Percentiles rank a stretch among this genome's conserved stretches.
These are phyloP conservation scores for Neurospora hispaniola DNA, from an alignment of 495 filamentous ascomycete genomes.

Conservation along the genomic window DNA sequence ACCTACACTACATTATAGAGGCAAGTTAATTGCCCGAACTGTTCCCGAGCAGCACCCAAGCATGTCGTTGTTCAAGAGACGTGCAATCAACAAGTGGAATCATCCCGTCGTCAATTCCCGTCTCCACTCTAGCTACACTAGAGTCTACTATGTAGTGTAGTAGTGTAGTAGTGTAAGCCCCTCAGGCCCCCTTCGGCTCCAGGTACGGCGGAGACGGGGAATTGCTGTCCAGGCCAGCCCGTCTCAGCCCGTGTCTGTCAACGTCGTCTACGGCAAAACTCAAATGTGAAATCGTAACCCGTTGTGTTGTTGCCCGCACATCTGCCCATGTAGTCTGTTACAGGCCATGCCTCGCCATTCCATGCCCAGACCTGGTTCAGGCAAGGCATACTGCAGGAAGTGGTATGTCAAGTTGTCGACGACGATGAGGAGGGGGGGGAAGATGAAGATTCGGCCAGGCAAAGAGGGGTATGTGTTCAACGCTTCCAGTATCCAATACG, in stretches of 20 bases:
- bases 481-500: background rate
- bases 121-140: background rate
- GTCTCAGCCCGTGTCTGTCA: background rate
- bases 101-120: background rate
- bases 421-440: background rate
- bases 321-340: background rate
- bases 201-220: background rate
- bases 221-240: background rate
- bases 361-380: too few species aligned
- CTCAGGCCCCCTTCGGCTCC: background rate
- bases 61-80: background rate
- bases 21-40: background rate
- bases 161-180: background rate
- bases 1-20: background rate
- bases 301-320: background rate
- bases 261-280: background rate
- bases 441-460: background rate
- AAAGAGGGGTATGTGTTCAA: background rate
- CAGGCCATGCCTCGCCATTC: too few species aligned
- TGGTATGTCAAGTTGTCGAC: background rate
- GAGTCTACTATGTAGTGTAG: too few species aligned
- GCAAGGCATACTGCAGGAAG: background rate
- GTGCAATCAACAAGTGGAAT: background rate
- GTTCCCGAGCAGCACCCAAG: background rate
- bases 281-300: background rate